Conservation (phyloP, 73 alveolate species). For the Stentor coeruleus region DNA sequence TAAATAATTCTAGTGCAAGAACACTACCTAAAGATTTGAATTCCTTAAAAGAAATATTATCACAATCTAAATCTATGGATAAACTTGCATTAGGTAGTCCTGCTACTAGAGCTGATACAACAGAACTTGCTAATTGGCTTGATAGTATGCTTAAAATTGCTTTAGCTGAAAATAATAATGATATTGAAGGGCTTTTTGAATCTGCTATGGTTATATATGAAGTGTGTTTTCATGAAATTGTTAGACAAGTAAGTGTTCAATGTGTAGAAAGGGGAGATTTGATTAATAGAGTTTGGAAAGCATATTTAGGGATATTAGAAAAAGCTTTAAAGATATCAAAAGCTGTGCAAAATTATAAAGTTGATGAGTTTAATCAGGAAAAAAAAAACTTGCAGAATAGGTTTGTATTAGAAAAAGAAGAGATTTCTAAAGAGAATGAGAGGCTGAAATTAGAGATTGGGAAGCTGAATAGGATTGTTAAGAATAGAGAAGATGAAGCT, state of each 20-base stretch:
- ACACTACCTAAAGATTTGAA: neutral
- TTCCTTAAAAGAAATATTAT: neutral
- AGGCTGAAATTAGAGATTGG: neutral
- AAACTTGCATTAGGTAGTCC: neutral
- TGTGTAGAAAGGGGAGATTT: slow-evolving; percentile 24
- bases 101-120: neutral
- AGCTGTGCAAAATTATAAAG: neutral
- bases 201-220: neutral
- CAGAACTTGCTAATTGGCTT: slow-evolving; percentile 8
- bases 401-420: neutral
- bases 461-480: neutral
- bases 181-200: neutral
- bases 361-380: neutral
- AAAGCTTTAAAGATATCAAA: neutral
- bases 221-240: slow-evolving; percentile 18
- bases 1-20: neutral
- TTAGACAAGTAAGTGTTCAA: slow-evolving; percentile 21
- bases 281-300: slow-evolving; percentile 8
- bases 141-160: neutral
- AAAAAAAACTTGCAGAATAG: neutral
- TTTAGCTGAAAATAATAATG: slow-evolving; percentile 1
- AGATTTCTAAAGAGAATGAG: neutral
- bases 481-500: neutral
- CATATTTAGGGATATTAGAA: slow-evolving; percentile 17
- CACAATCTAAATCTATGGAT: neutral